Evolutionary conservation across 2,329 filamentous ascomycete genomes (phyloP), one percentile per base, ranked within the genome.

Genomic region (Paramyrothecium sp.): DNA sequence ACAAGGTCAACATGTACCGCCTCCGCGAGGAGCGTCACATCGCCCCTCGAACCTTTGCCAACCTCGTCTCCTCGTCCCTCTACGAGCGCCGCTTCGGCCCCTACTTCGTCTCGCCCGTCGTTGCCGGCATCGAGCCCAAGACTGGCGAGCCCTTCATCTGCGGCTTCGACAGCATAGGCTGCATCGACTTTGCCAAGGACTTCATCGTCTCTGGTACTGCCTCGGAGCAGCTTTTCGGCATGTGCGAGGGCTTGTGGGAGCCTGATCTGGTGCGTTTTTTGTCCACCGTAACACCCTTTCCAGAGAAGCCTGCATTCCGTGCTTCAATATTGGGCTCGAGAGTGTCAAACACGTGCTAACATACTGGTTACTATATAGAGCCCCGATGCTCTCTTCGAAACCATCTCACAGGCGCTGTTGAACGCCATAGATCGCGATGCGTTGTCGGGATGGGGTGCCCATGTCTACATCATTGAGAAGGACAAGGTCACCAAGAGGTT

Each of bases 1-100:
- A 97, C 88, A 99, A 99, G 85, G 92, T 96, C 76, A 99, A 99
- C 86, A 96, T 99, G 91, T 99, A 99, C 86, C 91, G 95, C 64
- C 87, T 99, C 71, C 91, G 95, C 71, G 95, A 99, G 83, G 95
- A 99, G 84, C 92, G 95, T 72, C 85, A 92, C 81, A 98, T 99
- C 77, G 89, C 91, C 56, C 95, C 95, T 50, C 86, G 90, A 74
- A 99, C 95, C 58, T 92, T 99, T 79, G 93, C 95, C 75, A 97
- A 99, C 82, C 87, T 99, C 65, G 93, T 99, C 69, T 91, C 87
- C 70, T 91, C 86, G 65, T 90, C 87, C 65, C 84, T 99, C 71
- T 99, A 99, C 80, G 95, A 99, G 87, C 87, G 86, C 71, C 88
- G 95, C 68, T 99, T 99, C 77, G 95, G 95, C 47, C 94, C 95